Percentiles rank a stretch among this genome's conserved stretches.
Conservation (phyloP, 2,329 filamentous ascomycete genomes). For the Thermoascus crustaceus region DNA sequence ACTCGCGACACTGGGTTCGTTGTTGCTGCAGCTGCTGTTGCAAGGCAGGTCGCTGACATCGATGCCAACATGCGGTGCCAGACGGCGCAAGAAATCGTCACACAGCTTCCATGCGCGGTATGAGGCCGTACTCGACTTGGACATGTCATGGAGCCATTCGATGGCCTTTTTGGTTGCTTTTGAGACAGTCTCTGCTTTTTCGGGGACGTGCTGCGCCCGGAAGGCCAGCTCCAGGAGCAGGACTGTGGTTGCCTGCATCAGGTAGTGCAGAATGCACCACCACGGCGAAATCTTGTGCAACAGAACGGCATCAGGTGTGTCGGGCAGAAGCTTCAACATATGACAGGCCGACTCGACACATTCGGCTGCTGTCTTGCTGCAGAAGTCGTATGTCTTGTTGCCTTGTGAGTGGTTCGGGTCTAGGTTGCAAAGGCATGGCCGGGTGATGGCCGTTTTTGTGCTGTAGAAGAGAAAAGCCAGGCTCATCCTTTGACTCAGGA, state of each 20-base stretch:
- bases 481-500: slow-evolving; percentile 28
- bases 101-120: slow-evolving; percentile 29
- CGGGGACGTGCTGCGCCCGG: slow-evolving; percentile 34
- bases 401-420: slow-evolving; percentile 26
- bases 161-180: slow-evolving; percentile 28
- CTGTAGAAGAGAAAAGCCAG: slow-evolving; percentile 38
- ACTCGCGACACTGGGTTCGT: slow-evolving; percentile 13
- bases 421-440: slow-evolving; percentile 35
- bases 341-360: slow-evolving; percentile 38
- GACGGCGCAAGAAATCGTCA: slow-evolving; percentile 25
- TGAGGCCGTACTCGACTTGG: slow-evolving; percentile 21
- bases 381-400: slow-evolving; percentile 28
- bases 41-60: slow-evolving; percentile 23
- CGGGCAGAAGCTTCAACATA: slow-evolving; percentile 33
- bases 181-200: slow-evolving; percentile 28
- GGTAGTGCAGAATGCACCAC: slow-evolving; percentile 38
- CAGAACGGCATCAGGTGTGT: slow-evolving; percentile 27
- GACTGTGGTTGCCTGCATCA: slow-evolving; percentile 38
- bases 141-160: slow-evolving; percentile 26
- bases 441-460: slow-evolving; percentile 34
- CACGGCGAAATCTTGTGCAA: slow-evolving; percentile 34
- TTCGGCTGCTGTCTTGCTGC: slow-evolving; percentile 29
- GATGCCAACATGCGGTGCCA: slow-evolving; percentile 25
- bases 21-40: no score
- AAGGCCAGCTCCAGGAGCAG: slow-evolving; percentile 38